Percentiles rank a stretch among this genome's conserved stretches.
phyloP scores from a whole-genome alignment of 768 basidiomycete genomes.

The Rhodosporidiobolus sp. region DNA sequence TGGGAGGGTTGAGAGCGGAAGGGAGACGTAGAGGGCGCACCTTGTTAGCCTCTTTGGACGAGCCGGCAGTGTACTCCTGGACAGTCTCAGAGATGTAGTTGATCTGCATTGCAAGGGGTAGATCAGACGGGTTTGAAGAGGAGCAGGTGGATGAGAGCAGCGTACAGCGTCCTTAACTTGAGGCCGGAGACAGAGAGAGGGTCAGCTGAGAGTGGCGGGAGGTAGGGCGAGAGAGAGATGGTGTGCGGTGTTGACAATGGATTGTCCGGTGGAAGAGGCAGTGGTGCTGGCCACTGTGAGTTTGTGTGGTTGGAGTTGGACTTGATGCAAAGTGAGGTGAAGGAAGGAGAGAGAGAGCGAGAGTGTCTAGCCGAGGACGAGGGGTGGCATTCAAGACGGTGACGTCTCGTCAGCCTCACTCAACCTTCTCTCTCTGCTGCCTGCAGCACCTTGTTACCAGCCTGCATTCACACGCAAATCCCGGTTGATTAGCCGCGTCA shows the following conservation, averaged over 20 bases:
- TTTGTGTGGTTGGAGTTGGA: background rate
- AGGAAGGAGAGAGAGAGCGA: background rate
- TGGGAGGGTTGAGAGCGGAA: no score
- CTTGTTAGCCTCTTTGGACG: slow-evolving; percentile 33
- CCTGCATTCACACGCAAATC: no score
- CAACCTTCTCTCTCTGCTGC: no score
- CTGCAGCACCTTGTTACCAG: no score
- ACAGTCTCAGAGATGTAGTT: slow-evolving; percentile 34
- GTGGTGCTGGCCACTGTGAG: slow-evolving; percentile 22
- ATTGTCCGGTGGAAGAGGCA: slow-evolving; percentile 11
- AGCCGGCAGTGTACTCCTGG: slow-evolving; percentile 19
- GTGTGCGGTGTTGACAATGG: slow-evolving; percentile 22
- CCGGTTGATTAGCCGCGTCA: no score
- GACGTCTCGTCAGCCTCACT: background rate
- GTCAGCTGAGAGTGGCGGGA: no score
- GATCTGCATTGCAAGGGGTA: background rate
- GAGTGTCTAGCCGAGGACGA: background rate
- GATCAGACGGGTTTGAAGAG: no score
- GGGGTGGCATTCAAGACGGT: background rate
- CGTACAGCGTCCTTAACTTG: no score
- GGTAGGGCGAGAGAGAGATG: background rate
- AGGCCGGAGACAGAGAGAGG: background rate
- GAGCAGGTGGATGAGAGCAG: no score
- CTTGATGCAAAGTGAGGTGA: background rate
- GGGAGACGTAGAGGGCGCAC: background rate